Evolutionary conservation across 2,329 filamentous ascomycete genomes (phyloP), one percentile per base, ranked within the genome.

Genomic region (Colletotrichum falcatum): DNA sequence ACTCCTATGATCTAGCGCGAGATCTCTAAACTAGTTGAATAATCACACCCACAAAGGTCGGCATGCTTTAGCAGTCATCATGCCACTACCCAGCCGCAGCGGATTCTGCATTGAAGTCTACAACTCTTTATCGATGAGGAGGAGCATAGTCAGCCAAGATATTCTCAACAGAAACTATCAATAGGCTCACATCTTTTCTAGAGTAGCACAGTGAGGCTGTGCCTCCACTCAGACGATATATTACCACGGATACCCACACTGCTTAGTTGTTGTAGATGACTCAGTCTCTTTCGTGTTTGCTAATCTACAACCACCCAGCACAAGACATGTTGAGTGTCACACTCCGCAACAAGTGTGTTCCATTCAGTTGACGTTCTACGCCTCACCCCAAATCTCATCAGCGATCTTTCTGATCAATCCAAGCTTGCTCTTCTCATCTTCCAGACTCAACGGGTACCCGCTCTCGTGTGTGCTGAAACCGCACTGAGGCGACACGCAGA

Each of bases 371-470:
- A 23, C 12, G 5, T 4, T 20, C 42, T 14, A 80, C 53, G 78
- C 72, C 68, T 80, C 74, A 1, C 77, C 78, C 92, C 92, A 95
- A 68, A 94, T 87, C 76, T 91, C 88, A 77, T 94, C 88, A 3
- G 92, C 92, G 75, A 95, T 89, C 74, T 89, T 84, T 73, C 92
- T 87, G 23, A 94, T 91, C 62, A 95, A 81, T 74, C 87, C 83
- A 76, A 95, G 81, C 83, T 94, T 95, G 79, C 87, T 89, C 81
- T 88, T 88, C 90, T 94, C 91, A 72, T 92, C 91, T 55, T 92
- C 88, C 72, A 89, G 83, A 28, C 85, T 87, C 64, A 95, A 83
- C 18, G 89, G 86, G 77, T 95, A 94, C 0, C 92, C 92, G 75
- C 87, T 89, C 74, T 91, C 89, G 78, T 95, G 92, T 44, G 90